phyloP scores from a whole-genome alignment of 2,329 filamentous ascomycete species.

The Byssochlamys sp. region DNA sequence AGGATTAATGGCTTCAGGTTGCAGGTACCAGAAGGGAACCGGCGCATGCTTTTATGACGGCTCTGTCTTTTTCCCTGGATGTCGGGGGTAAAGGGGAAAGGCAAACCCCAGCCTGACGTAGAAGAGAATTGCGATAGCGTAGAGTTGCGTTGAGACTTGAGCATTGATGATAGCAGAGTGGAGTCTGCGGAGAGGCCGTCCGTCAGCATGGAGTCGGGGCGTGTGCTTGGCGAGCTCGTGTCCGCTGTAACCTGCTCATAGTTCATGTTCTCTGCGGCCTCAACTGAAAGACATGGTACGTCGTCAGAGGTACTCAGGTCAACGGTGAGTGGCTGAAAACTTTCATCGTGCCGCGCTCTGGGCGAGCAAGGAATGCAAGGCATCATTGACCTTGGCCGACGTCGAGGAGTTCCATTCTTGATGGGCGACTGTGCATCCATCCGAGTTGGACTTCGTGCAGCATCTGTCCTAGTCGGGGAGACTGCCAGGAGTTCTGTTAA shows the following conservation, averaged over 20 bases:
- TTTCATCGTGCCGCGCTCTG: neutral
- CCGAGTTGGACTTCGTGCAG: slow-evolving; percentile 10
- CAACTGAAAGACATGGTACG: neutral
- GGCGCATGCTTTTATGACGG: slow-evolving; percentile 21
- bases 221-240: neutral
- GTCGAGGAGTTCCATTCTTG: slow-evolving; percentile 5
- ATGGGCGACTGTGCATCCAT: slow-evolving; percentile 4
- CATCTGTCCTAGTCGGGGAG: slow-evolving; percentile 18
- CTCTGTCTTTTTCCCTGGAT: slow-evolving; percentile 10
- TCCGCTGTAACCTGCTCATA: neutral
- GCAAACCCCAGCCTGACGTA: slow-evolving; percentile 12
- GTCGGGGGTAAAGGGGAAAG: slow-evolving; percentile 16
- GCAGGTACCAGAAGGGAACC: slow-evolving; percentile 26
- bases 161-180: slow-evolving; percentile 7
- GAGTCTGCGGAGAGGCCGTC: slow-evolving; percentile 6
- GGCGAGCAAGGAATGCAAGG: slow-evolving; percentile 4
- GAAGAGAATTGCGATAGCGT: slow-evolving; percentile 15
- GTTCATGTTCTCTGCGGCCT: neutral
- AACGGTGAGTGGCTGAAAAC: neutral
- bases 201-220: neutral
- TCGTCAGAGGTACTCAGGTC: neutral
- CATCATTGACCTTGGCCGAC: slow-evolving; percentile 11
- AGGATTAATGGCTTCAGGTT: slow-evolving; percentile 27
- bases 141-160: slow-evolving; percentile 17
- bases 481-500: slow-evolving; percentile 28